Evolutionary conservation across 257 asterid genomes (phyloP), one percentile per base, ranked within the genome.

Genomic region (Orobanche coerulescens): DNA sequence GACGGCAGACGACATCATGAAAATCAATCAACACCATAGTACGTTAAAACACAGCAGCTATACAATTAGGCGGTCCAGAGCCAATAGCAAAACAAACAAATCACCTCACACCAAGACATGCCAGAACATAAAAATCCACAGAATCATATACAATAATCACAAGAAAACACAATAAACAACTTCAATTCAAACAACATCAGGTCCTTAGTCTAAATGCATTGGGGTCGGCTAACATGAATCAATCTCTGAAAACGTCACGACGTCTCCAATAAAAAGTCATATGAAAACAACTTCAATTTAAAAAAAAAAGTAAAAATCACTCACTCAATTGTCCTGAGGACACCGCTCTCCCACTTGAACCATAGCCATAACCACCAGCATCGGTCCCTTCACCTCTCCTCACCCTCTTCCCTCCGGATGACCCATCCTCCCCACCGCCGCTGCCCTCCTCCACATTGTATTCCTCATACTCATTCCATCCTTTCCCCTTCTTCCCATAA

Each of bases 401-500:
- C 59, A 31, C 54, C 58, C 72, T 82, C 76, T 74, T 80, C 36
- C 67, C 44, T 49, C 73, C 84, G 0, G 72, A 37, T 6, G 61
- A 71, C 40, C 70, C 82, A 51, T 71, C 81, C 37, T 76, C 87
- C n/a, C 66, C 82, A 26, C 70, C 93, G n/a, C 33, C 70, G 8
- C 58, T 65, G 0, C 55, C 71, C 11, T 64, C 81, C 23, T 70
- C 83, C 31, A 75, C 88, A 25, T 74, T 79, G 16, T 66, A 62
- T 55, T 80, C 93, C 70, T 81, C 85, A 48, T 71, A 74, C 61
- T 79, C 93, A 14, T 14, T 47, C 73, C 81, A 73, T 43, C 73
- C 84, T 44, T 88, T 76, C 19, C 79, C 81, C 75, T 84, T 80
- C 66, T 81, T 82, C 53, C 88, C 94, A 37, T 64, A 73, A 66